These are phyloP conservation scores for Fusarium stilboides DNA, from an alignment of 2,329 filamentous ascomycete species.

Conservation along the genomic window DNA sequence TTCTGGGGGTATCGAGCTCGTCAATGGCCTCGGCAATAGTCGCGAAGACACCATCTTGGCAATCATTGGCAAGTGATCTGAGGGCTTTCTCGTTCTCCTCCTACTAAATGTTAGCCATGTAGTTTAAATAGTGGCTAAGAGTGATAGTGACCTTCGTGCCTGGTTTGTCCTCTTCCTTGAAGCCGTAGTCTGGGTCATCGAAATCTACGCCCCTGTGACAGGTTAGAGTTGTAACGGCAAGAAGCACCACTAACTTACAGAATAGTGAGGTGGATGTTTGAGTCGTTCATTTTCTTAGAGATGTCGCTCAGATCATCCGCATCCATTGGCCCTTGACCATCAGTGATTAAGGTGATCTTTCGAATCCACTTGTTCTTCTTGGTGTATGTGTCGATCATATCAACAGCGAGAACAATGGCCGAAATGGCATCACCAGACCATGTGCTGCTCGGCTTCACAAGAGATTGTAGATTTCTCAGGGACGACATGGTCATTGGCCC, in stretches of 20 bases:
- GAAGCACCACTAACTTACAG: conserved; percentile 70
- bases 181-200: conserved; percentile 89
- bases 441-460: conserved; percentile 77
- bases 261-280: conserved; percentile 83
- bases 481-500: conserved; percentile 75
- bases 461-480: conserved; percentile 74
- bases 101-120: conserved; percentile 46
- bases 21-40: conserved; percentile 89
- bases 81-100: conserved; percentile 79
- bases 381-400: conserved; percentile 86
- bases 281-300: conserved; percentile 79
- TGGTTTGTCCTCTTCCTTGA: conserved; percentile 91
- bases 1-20: conserved; percentile 81
- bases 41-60: conserved; percentile 79
- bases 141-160: conserved; percentile 71
- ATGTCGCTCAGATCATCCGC: conserved; percentile 80
- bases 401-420: conserved; percentile 85
- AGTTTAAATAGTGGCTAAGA: neutral
- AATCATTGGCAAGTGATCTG: conserved; percentile 75
- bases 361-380: conserved; percentile 86
- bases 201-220: conserved; percentile 85
- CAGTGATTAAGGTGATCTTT: conserved; percentile 87
- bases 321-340: conserved; percentile 82
- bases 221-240: conserved; percentile 37
- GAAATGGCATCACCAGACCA: conserved; percentile 87